phyloP scores from a whole-genome alignment of 306 rosid species.

The Canavalia gladiata region DNA sequence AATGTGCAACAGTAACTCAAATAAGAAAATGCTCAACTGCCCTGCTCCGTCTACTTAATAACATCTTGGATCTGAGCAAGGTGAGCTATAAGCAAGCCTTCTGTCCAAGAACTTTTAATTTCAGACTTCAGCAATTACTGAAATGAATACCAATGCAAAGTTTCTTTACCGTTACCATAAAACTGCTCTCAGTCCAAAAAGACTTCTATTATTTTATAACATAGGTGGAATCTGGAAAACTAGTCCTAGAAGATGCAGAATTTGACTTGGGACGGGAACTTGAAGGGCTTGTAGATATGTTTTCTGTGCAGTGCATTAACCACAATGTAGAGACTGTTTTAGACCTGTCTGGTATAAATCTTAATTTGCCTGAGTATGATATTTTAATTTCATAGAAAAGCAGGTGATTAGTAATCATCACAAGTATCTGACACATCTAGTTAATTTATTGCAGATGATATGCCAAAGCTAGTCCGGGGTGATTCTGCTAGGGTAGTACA shows the following conservation, averaged over 20 bases:
- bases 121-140: constrained; percentile 12
- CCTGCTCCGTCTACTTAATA: constrained; percentile 90
- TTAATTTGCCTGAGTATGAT: constrained; percentile 36
- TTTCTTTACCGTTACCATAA: neutral
- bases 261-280: constrained; percentile 95
- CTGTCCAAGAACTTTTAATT: neutral
- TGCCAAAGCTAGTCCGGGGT: constrained; percentile 90
- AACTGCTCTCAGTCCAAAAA: constrained; percentile 36
- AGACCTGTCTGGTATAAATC: constrained; percentile 83
- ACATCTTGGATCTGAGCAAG: constrained; percentile 97
- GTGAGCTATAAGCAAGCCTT: constrained; percentile 53
- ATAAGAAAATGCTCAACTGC: constrained; percentile 96
- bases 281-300: constrained; percentile 99
- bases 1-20: constrained; percentile 86
- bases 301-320: constrained; percentile 95
- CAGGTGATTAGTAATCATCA: constrained; percentile 16
- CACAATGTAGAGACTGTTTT: constrained; percentile 91
- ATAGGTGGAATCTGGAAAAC: constrained; percentile 98
- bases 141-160: constrained; percentile 12
- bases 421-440: constrained; percentile 13
- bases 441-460: constrained; percentile 70
- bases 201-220: constrained; percentile 32
- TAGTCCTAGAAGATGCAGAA: constrained; percentile 92
- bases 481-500: constrained; percentile 99
- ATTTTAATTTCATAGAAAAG: constrained; percentile 4